Base-by-base conservation (phyloP, 1,139 yeast species). In the Suhomyces choctaworum region DNA sequence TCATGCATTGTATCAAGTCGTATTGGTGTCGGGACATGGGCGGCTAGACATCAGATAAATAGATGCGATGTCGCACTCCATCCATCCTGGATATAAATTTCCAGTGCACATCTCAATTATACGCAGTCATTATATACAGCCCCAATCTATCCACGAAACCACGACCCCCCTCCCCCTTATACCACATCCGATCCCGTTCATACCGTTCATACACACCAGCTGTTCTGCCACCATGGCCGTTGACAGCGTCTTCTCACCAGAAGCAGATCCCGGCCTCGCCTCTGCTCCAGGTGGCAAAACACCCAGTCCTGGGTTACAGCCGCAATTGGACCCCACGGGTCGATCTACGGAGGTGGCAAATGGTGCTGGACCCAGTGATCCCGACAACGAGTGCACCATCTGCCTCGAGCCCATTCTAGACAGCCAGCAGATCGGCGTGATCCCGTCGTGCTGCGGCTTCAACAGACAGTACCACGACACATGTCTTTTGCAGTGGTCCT, bases 11-110 rank as follows among this genome's bases (percentile, higher is more conserved):
- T 4, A 86, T 77, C 22, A 90, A 71, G 57, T 90, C 97, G 41
- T 83, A 81, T 56, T 89, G 96, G 58, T 89, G 96, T 40, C 95
- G 80, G 3, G 96, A 87, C 97, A 89, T 89, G 27, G 12, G 7
- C 20, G 15, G n/a, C n/a, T n/a, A n/a, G n/a, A n/a, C n/a, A n/a
- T n/a, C 16, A 21, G 31, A 10, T 12, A 29, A 22, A 22, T 13
- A 13, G 19, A 6, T 24, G 10, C 8, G 15, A 12, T 27, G 29
- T 17, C 21, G 29, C 29, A n/a, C n/a, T n/a, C n/a, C n/a, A n/a
- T n/a, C n/a, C n/a, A n/a, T 23, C 32, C 32, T 22, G 31, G 16
- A 29, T 22, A 29, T 29, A 27, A 20, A 27, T n/a, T n/a, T n/a
- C n/a, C n/a, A n/a, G n/a, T n/a, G n/a, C n/a, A n/a, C n/a, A n/a